These are phyloP conservation scores for Candida nitratophila DNA, from an alignment of 805 yeast genomes.

Conservation along the genomic window DNA sequence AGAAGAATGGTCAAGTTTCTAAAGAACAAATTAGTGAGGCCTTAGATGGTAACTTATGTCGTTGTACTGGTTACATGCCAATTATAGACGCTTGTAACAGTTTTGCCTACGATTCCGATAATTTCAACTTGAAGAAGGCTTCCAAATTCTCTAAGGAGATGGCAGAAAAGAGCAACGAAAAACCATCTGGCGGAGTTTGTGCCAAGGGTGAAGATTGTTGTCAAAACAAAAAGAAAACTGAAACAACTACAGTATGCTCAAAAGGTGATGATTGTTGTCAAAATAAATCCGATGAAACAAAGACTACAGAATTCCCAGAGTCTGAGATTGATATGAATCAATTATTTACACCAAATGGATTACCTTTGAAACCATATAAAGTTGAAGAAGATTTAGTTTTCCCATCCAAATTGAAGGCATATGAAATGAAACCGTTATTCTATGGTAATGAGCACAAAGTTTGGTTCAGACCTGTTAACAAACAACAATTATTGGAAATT, in stretches of 20 bases:
- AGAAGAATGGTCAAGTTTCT: conserved; percentile 28
- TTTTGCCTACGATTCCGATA: conserved; percentile 29
- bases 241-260: conserved; percentile 17
- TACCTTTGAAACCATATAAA: conserved; percentile 31
- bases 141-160: conserved; percentile 1
- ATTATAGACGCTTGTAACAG: conserved; percentile 40
- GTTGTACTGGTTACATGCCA: conserved; percentile 46
- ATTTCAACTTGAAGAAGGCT: conserved; percentile 14
- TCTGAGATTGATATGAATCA: conserved; percentile 27
- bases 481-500: conserved; percentile 29
- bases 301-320: conserved; percentile 19
- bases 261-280: conserved; percentile 30
- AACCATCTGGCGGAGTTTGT: conserved; percentile 12
- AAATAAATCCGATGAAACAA: conserved; percentile 13
- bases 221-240: conserved; percentile 12
- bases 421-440: conserved; percentile 21
- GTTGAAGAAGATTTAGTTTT: conserved; percentile 32
- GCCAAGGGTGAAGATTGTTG: conserved; percentile 31
- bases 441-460: conserved; percentile 31
- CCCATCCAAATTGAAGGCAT: conserved; percentile 29
- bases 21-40: conserved; percentile 35
- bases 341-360: conserved; percentile 32
- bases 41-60: conserved; percentile 39
- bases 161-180: background rate
- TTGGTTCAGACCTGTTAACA: conserved; percentile 39